Evolutionary conservation across 176 grass and related monocot genomes (phyloP).

Genomic region (Oryza australiensis): DNA sequence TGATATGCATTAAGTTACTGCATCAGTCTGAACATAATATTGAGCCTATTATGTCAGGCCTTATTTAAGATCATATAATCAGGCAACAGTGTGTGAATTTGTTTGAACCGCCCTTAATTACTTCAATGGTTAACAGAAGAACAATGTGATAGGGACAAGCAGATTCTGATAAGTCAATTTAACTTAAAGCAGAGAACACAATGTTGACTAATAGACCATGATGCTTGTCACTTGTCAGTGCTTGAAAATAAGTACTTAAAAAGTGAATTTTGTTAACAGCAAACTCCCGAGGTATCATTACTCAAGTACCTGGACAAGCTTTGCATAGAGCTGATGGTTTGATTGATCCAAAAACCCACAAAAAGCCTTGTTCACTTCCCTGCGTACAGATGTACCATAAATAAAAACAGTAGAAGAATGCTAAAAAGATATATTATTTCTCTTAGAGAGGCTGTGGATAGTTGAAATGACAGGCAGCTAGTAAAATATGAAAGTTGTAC

Average conservation of each 20-base stretch:
- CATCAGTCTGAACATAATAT: not conserved
- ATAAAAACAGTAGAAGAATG: slow-evolving; percentile 1
- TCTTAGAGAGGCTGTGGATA: not conserved
- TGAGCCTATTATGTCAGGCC: not conserved
- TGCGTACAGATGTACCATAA: slow-evolving; percentile 21
- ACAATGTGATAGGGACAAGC: not conserved
- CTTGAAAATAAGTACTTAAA: not conserved
- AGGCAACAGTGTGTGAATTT: not conserved
- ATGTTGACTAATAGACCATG: not conserved
- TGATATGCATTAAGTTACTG: not conserved
- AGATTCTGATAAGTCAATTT: not conserved
- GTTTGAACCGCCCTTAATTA: not conserved
- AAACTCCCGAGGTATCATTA: not conserved
- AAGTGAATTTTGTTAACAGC: not conserved
- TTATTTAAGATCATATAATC: slow-evolving; percentile 19
- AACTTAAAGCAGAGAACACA: not conserved
- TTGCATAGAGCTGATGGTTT: slow-evolving; percentile 41
- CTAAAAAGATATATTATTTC: not conserved
- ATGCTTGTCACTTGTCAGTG: not conserved
- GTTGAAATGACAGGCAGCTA: not conserved
- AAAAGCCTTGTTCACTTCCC: slow-evolving; percentile 90
- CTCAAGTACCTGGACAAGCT: slow-evolving; percentile 52
- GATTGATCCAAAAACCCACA: slow-evolving; percentile 74
- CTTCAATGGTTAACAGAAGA: not conserved
- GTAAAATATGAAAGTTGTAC: not conserved